These are phyloP conservation scores for Vachellia collinsii DNA, from an alignment of 306 rosid species.

Conservation along the genomic window DNA sequence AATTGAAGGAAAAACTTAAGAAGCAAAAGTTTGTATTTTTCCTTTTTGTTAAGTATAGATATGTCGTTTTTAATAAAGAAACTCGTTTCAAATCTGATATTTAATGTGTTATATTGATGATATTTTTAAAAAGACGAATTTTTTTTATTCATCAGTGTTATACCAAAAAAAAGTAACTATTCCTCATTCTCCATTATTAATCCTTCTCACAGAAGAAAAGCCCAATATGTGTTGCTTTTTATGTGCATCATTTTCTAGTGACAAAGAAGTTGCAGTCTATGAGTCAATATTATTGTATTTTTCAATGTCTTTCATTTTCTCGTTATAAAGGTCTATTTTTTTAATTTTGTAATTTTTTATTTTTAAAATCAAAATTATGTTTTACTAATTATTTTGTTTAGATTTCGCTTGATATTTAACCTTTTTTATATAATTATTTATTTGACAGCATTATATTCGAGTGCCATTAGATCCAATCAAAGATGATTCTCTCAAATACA, in stretches of 20 bases:
- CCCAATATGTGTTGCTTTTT: not conserved
- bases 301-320: not conserved
- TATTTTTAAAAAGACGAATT: not conserved
- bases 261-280: not conserved
- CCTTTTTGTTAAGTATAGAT: too few species aligned
- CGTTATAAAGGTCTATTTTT: not conserved
- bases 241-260: not conserved
- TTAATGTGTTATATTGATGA: not conserved
- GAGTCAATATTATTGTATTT: too few species aligned
- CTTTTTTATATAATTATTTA: too few species aligned
- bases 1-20: too few species aligned
- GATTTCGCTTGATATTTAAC: too few species aligned
- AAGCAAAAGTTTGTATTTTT: too few species aligned
- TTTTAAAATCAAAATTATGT: too few species aligned
- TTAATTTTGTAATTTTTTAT: too few species aligned
- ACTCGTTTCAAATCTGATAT: not conserved
- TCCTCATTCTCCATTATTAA: not conserved
- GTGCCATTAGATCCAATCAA: too few species aligned
- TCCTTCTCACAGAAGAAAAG: not conserved
- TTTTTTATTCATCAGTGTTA: not conserved
- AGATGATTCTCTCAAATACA: too few species aligned
- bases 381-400: too few species aligned
- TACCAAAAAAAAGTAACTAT: not conserved
- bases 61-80: not conserved
- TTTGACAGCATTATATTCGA: too few species aligned